phyloP scores from a whole-genome alignment of 2,329 filamentous ascomycete species.

The Onygenales sp. region DNA sequence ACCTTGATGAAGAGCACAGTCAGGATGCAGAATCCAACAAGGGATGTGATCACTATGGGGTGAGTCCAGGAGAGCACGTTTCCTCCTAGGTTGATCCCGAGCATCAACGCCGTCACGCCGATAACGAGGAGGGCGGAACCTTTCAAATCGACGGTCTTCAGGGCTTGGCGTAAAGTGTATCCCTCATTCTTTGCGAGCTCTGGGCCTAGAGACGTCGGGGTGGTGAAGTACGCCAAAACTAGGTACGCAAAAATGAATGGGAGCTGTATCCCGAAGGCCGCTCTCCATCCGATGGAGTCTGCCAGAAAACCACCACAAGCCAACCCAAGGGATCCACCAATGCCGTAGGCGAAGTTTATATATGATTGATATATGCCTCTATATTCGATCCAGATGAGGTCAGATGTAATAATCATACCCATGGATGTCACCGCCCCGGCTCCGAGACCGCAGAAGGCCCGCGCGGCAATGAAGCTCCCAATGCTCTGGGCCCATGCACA shows the following conservation, averaged over 20 bases:
- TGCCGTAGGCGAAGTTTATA: constrained; percentile 29
- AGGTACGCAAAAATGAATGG: constrained; percentile 34
- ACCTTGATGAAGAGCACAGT: constrained; percentile 32
- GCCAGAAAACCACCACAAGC: constrained; percentile 31
- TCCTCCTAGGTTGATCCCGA: constrained; percentile 44
- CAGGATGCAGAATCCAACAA: constrained; percentile 32
- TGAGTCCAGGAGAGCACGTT: constrained; percentile 44
- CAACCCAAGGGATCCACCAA: constrained; percentile 29
- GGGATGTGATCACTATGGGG: constrained; percentile 39
- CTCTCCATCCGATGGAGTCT: constrained; percentile 32
- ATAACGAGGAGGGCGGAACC: constrained; percentile 40
- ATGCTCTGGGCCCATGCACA: constrained; percentile 62
- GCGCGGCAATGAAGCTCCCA: constrained; percentile 58
- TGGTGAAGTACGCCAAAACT: constrained; percentile 20
- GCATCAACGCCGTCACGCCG: constrained; percentile 39
- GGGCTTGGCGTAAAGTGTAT: constrained; percentile 31
- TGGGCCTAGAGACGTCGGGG: constrained; percentile 37
- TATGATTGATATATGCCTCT: constrained; percentile 35
- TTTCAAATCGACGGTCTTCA: constrained; percentile 41
- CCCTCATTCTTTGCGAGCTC: constrained; percentile 33
- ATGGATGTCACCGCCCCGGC: constrained; percentile 62
- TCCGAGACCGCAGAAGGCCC: constrained; percentile 62
- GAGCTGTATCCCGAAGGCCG: constrained; percentile 40
- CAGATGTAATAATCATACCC: constrained; percentile 52
- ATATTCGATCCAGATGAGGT: constrained; percentile 64